A percentile compares a stretch with the other conserved stretches of the same genome.
Evolutionary conservation across 805 yeast species (phyloP).

Genomic region (Ogataea pini): DNA sequence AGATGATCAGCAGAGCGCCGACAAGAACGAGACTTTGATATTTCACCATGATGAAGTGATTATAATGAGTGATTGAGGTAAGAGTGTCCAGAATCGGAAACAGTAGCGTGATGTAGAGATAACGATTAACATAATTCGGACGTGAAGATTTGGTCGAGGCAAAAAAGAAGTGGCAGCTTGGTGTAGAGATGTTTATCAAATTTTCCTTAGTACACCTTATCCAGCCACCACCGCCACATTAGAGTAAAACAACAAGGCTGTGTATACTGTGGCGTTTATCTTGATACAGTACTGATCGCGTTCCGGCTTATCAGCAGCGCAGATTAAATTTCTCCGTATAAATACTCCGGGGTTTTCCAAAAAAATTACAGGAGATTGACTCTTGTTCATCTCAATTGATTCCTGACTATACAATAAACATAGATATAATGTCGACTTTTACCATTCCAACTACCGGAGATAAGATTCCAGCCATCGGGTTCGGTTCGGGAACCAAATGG

Average conservation of each 20-base stretch:
- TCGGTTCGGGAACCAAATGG: conserved; percentile 66
- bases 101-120: too few relatives aligned
- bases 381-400: too few relatives aligned
- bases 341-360: not conserved
- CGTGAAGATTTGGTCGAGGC: not conserved
- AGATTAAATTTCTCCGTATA: not conserved
- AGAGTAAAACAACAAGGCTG: not conserved
- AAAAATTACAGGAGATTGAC: too few relatives aligned
- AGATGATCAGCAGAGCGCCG: conserved; percentile 29
- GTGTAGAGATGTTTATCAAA: not conserved
- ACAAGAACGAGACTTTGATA: conserved; percentile 33
- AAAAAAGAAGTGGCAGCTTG: not conserved
- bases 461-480: conserved; percentile 32
- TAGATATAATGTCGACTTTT: conserved; percentile 1
- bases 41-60: conserved; percentile 4
- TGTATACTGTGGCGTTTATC: not conserved
- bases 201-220: not conserved
- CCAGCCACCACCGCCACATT: not conserved
- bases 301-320: not conserved
- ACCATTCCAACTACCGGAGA: conserved; percentile 4
- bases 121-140: not conserved
- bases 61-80: too few relatives aligned
- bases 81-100: too few relatives aligned
- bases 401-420: too few relatives aligned
- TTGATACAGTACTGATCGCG: too few relatives aligned